Base-by-base conservation (phyloP, 2,329 filamentous ascomycete species). In the Nothophaeocryptopus gaeumannii region DNA sequence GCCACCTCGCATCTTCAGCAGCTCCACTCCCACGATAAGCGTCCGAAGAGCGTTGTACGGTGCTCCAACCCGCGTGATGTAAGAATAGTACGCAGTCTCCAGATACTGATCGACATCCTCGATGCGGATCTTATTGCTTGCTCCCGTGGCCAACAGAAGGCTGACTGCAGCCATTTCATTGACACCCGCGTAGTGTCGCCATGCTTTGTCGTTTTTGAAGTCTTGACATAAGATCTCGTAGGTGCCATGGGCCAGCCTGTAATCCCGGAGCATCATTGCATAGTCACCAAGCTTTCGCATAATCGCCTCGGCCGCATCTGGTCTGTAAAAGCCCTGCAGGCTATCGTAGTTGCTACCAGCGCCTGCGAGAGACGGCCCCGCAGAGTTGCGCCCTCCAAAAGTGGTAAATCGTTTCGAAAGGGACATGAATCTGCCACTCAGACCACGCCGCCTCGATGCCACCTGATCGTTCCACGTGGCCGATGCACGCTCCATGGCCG, bases 391-490 rank as follows among this genome's bases (percentile, higher is more conserved):
- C 38, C 80, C 77, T 30, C 89, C 88, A 62, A 97, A 95, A 1
- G 85, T 84, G 7, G 88, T 82, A 83, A 89, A 97, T 59, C 90
- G 86, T 64, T 93, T 91, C 0, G 91, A 96, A 49, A 99, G 77
- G 8, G 87, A 95, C 78, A 96, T 90, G 69, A 99, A 92, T n/a
- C 90, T 83, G 9, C 95, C 95, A 47, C 88, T 88, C 40, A 99
- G 78, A 11, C 95, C 95, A 63, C 89, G 84, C 50, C 95, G 80
- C 51, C 89, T 82, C 10, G 95, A 96, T 12, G 92, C 91, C 20
- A 97, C 88, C 69, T 97, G 92, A 63, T 99, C 93, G 64, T 99
- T 99, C 95, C 93, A 99, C 5, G 90, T 78, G 5, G 89, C 86
- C 9, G 95, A 82, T 58, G 88, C 85, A 48, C 92, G 86, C 71